phyloP scores from a whole-genome alignment of 208 protist genomes.

The Acanthamoeba rhysodes region DNA sequence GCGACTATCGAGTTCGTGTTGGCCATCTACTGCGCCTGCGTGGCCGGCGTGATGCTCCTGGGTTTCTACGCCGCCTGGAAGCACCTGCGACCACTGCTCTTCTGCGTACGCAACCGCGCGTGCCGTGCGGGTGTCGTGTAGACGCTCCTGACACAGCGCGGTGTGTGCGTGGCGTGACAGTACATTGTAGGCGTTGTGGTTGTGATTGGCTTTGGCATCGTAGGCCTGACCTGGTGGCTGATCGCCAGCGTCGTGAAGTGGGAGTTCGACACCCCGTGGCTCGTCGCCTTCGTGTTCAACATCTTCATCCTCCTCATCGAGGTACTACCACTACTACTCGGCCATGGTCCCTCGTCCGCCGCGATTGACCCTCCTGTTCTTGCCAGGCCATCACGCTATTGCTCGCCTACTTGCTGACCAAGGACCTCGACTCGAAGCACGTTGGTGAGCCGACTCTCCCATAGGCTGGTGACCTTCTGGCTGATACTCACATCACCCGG shows the following conservation, averaged over 20 bases:
- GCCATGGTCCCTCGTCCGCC: background rate
- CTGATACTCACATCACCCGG: no score
- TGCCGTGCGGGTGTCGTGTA: background rate
- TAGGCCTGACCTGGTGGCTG: slow-evolving; percentile 6
- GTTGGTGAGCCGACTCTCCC: background rate
- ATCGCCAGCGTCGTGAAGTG: background rate
- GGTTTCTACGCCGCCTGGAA: background rate
- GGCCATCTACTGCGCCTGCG: slow-evolving; percentile 32
- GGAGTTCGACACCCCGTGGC: background rate
- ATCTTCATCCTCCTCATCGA: background rate
- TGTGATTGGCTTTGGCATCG: background rate
- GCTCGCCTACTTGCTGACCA: background rate
- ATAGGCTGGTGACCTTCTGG: no score
- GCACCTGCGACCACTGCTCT: background rate
- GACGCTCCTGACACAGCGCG: background rate
- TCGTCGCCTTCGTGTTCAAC: slow-evolving; percentile 10
- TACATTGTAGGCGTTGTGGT: background rate
- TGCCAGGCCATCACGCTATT: background rate
- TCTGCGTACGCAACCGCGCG: background rate
- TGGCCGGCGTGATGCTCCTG: background rate
- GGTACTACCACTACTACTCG: background rate
- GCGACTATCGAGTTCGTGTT: background rate
- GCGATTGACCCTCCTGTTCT: background rate
- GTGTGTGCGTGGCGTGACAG: background rate
- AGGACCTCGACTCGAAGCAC: slow-evolving; percentile 7